phyloP scores from a whole-genome alignment of 2,329 filamentous ascomycete genomes.

The Madurella fahalii region DNA sequence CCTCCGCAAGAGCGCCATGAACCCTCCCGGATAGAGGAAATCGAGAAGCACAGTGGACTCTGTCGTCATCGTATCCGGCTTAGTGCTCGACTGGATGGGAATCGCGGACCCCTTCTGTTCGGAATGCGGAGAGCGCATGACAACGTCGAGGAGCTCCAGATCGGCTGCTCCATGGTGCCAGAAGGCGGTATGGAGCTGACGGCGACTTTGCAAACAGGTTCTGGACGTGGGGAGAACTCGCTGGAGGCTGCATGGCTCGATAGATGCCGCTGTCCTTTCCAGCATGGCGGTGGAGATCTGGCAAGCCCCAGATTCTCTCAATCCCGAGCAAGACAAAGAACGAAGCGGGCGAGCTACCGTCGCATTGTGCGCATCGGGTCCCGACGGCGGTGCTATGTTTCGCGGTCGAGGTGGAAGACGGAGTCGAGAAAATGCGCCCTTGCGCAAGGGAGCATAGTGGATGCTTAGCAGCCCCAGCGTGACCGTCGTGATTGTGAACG shows the following conservation, averaged over 20 bases:
- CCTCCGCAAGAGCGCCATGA: slow-evolving; percentile 41
- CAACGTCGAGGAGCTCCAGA: slow-evolving; percentile 42
- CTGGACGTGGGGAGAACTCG: slow-evolving; percentile 44
- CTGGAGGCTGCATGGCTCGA: slow-evolving; percentile 54
- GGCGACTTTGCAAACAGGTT: slow-evolving; percentile 36
- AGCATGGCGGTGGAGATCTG: slow-evolving; percentile 43
- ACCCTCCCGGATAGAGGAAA: slow-evolving; percentile 50
- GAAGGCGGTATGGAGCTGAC: slow-evolving; percentile 47
- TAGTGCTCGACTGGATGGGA: slow-evolving; percentile 24
- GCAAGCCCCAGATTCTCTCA: not conserved
- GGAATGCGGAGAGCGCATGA: slow-evolving; percentile 31
- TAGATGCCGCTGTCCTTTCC: slow-evolving; percentile 52
- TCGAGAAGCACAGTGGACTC: slow-evolving; percentile 52
- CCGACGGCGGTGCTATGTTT: not conserved
- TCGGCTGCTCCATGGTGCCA: slow-evolving; percentile 53
- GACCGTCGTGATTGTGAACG: not conserved
- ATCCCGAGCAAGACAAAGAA: not conserved
- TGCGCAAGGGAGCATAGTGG: not conserved
- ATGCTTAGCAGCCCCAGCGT: not conserved
- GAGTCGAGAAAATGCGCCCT: not conserved
- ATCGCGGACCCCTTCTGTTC: slow-evolving; percentile 19
- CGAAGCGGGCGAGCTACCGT: not conserved
- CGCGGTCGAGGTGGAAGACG: not conserved
- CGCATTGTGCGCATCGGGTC: slow-evolving; percentile 4
- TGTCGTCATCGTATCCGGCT: slow-evolving; percentile 31